Base-by-base conservation (phyloP, 148 eudicot species). In the Mesembryanthemum crystallinum region DNA sequence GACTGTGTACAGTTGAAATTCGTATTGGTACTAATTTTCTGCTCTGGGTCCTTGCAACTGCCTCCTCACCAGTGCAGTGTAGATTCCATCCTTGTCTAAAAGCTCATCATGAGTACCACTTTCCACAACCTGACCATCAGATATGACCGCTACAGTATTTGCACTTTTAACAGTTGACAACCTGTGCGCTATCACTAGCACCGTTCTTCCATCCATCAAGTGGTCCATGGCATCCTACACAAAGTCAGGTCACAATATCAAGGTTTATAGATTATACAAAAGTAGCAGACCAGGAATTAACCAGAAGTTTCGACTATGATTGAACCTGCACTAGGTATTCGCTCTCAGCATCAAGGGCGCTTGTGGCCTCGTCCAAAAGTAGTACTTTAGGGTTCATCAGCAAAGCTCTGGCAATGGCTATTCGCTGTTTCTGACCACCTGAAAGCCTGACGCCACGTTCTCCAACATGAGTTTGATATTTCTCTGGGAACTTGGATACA, bases 301-400 rank as follows among this genome's bases (percentile, higher is more conserved):
- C 9, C 8, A 23, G 27, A 21, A 57, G n/a, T 4, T 5, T 21
- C 27, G n/a, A 18, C 24, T 18, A 4, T 57, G 9, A 23, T 2
- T 27, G 47, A 37, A 93, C 97, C 94, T 93, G 97, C 47, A 94
- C 98, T 18, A 94, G 85, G 83, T 85, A 94, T 83, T 94, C 98
- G 45, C 94, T 94, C 76, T 94, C 98, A 76, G 98, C 98, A 79
- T 94, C 98, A 32, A 91, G 83, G 70, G 94, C 98, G 73, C 98
- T 91, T 5, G 98, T 94, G 51, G 98, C 98, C 83, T 94, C 98
- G 70, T 92, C 97, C 71, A 93, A 80, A 32, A 93, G 91, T 17
- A 93, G 89, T 63, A 93, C 82, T 80, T 87, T 88, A 0, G 98
- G 97, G 77, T 91, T 83, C 94, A 89, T 91, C 55, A 94, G 78